phyloP scores from a whole-genome alignment of 768 basidiomycete genomes.

The Butyriboletus loyo region DNA sequence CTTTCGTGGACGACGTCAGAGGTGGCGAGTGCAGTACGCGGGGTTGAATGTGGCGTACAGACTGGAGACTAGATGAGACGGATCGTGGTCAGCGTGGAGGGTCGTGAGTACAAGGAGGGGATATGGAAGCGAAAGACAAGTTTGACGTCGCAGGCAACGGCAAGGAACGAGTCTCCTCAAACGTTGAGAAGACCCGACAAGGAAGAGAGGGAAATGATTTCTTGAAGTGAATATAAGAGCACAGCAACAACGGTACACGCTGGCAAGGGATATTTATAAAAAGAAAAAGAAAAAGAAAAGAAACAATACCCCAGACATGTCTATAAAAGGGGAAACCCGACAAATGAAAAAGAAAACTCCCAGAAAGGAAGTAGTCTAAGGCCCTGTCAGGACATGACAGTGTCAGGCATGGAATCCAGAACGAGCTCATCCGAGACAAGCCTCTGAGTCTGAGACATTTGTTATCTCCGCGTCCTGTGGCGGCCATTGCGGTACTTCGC shows the following conservation, averaged over 20 bases:
- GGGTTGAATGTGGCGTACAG: constrained; percentile 33
- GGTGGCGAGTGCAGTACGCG: constrained; percentile 30
- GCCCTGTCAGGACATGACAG: constrained; percentile 19
- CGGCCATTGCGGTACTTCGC: constrained; percentile 8
- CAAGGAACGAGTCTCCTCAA: constrained; percentile 24
- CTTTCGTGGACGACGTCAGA: constrained; percentile 39
- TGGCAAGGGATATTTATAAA: constrained; percentile 13
- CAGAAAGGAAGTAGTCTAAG: constrained; percentile 3
- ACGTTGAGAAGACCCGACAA: constrained; percentile 22
- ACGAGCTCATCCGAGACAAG: constrained; percentile 29
- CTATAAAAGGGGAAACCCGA: constrained; percentile 11
- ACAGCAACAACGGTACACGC: constrained; percentile 21
- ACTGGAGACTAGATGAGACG: constrained; percentile 25
- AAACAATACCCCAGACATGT: constrained; percentile 14
- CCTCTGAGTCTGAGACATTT: constrained; percentile 16
- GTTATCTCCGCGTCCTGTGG: constrained; percentile 21
- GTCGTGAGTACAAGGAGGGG: constrained; percentile 31
- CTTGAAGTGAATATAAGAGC: constrained; percentile 34
- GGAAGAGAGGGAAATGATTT: constrained; percentile 20
- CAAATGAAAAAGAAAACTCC: constrained; percentile 11
- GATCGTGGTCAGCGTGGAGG: constrained; percentile 40
- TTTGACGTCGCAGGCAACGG: constrained; percentile 24
- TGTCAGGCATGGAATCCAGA: constrained; percentile 6
- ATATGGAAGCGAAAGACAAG: constrained; percentile 20
- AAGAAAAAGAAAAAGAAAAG: constrained; percentile 5